Evolutionary conservation across 345 rosid genomes (phyloP), one percentile per base, ranked within the genome.

Genomic region (Physaria fendleri): DNA sequence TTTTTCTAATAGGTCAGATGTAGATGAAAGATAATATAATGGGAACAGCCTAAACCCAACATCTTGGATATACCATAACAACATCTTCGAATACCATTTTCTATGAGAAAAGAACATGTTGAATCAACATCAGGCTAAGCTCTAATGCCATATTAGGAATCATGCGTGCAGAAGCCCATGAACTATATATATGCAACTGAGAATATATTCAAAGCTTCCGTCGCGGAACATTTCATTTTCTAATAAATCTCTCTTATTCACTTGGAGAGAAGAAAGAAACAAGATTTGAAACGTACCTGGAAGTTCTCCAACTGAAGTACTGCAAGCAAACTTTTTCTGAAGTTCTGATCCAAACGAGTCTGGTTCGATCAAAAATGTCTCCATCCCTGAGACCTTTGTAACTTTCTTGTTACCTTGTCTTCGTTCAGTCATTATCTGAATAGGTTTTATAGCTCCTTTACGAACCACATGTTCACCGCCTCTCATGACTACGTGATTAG

Each of bases 241-340:
- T n/a, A n/a, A n/a, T n/a, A n/a, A n/a, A 6, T 40, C 47, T 62
- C 63, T 54, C 37, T 44, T 6, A 21, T 49, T 39, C 44, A 42
- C 52, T 35, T 37, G 0, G 24, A 53, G 10, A 29, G 8, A 8
- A 20, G 12, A 23, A 30, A 4, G 1, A 10, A 45, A 20, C 27
- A 2, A 17, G 1, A 5, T 7, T 30, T n/a, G 2, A 8, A 18
- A 27, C 21, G 0, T 62, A 92, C 97, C 95, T 25, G 91, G 95
- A 39, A 89, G 76, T 68, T 89, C 99, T 21, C 76, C 65, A 71
- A 85, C 81, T 4, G 99, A 68, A 45, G 95, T 86, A 71, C 99
- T 89, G 66, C 97, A 89, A 65, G 99, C 99, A 74, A 81, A 83
- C 74, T 92, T 92, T 77, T 93, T 93, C 83, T 93, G 99, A 78